These are phyloP conservation scores for Botrytis fragariae DNA, from an alignment of 2,329 filamentous ascomycete genomes.

Conservation along the genomic window DNA sequence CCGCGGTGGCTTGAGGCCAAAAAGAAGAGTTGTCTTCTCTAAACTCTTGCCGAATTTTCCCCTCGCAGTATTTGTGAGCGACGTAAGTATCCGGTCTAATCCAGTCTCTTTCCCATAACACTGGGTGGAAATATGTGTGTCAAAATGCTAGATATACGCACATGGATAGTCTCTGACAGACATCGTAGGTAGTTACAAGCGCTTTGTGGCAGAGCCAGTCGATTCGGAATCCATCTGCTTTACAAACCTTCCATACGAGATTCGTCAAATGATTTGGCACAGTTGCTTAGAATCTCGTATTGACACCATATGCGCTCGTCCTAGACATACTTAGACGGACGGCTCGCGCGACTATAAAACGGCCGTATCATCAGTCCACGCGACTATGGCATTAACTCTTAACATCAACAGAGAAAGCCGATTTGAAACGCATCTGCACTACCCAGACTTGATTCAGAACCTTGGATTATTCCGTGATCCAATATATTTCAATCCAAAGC, in stretches of 20 bases:
- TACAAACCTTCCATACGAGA: not conserved
- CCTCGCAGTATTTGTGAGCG: not conserved
- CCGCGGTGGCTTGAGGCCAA: not conserved
- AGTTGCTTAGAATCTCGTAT: not conserved
- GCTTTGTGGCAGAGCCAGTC: not conserved
- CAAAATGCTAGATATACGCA: not conserved
- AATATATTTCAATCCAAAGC: not conserved
- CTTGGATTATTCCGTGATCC: not conserved
- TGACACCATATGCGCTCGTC: not conserved
- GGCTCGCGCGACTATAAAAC: no score
- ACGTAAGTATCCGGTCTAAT: not conserved
- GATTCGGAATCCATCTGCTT: not conserved
- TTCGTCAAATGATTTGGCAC: not conserved
- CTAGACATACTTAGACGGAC: rapidly evolving
- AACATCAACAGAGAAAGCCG: not conserved
- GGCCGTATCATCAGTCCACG: not conserved
- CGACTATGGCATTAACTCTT: not conserved
- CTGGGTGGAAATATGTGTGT: not conserved
- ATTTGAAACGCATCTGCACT: not conserved
- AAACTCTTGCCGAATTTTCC: not conserved
- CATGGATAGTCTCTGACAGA: not conserved
- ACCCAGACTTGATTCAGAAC: not conserved
- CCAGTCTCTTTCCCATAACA: not conserved
- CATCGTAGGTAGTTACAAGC: not conserved
- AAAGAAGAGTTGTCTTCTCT: not conserved